Base-by-base conservation (phyloP, 2,329 filamentous ascomycete species). In the Fonsecaea pedrosoi region DNA sequence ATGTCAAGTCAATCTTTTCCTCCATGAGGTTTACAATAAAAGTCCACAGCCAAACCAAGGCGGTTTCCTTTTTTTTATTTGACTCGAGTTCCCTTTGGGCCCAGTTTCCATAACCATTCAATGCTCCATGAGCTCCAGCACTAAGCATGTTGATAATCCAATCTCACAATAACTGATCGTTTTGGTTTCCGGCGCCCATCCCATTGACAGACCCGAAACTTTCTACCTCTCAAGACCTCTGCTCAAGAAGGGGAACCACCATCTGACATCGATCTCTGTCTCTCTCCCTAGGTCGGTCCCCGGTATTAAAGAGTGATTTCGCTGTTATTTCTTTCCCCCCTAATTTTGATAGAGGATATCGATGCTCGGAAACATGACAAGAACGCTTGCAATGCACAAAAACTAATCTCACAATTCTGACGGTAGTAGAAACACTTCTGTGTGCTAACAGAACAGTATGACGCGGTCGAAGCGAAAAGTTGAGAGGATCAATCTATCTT, bases 321-420 rank as follows among this genome's bases (percentile, higher is more conserved):
- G 38, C 35, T 45, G 35, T 57, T 63, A 68, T 61, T 54, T 58
- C 54, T 60, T 50, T 61, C 25, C 58, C 63, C 45, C 21, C 45
- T 15, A 6, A 30, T 66, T 61, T 65, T 65, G 59, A 37, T 59
- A 54, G 54, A 57, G 54, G 32, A 25, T 45, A 61, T 54, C 35
- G 48, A 63, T 56, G 62, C 48, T 59, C 25, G 42, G 55, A 65
- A 68, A 25, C 42, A 64, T 60, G 42, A 60, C 32, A 48, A 60
- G 62, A 45, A 67, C 67, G 67, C 67, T 69, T 69, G 67, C 67
- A 67, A 69, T 69, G 67, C 67, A 69, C 34, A 61, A 50, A 60
- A 59, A 65, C 25, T 34, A 60, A 62, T 59, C 40, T 57, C 60
- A 67, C 60, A 66, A 67, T 7, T 58, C 48, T 54, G 55, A 62